Percentiles rank a stretch among this genome's conserved stretches.
Conservation (phyloP, 805 yeast genomes). For the Cyberlindnera mrakii region DNA sequence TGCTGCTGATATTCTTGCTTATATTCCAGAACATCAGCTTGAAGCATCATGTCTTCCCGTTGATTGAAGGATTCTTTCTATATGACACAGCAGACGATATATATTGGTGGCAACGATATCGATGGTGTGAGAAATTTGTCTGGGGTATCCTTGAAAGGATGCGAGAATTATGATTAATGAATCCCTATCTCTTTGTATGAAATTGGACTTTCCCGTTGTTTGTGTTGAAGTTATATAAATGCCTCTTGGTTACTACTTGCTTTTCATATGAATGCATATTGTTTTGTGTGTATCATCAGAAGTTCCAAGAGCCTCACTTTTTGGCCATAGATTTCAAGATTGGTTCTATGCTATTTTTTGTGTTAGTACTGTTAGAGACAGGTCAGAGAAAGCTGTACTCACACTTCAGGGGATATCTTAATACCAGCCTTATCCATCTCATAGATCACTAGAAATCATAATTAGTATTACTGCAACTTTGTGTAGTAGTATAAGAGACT, state of each 20-base stretch:
- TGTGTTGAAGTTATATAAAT: too few species aligned
- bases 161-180: neutral
- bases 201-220: too few species aligned
- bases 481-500: neutral
- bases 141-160: slow-evolving; percentile 14
- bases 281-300: too few species aligned
- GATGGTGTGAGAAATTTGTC: slow-evolving; percentile 6
- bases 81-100: slow-evolving; percentile 10
- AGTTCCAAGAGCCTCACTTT: neutral
- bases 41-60: slow-evolving; percentile 1
- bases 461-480: neutral
- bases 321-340: slow-evolving; percentile 7
- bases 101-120: slow-evolving; percentile 20
- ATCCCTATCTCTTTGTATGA: too few species aligned
- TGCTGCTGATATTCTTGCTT: slow-evolving; percentile 3
- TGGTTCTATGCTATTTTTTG: slow-evolving; percentile 7
- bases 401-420: slow-evolving; percentile 7
- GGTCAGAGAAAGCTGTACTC: neutral
- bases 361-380: neutral
- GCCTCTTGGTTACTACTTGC: too few species aligned
- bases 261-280: too few species aligned
- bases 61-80: slow-evolving; percentile 3
- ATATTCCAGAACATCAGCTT: slow-evolving; percentile 1
- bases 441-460: slow-evolving; percentile 5
- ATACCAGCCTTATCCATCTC: slow-evolving; percentile 16